Evolutionary conservation across 2,329 filamentous ascomycete species (phyloP).

Genomic region (Aspergillus latus): DNA sequence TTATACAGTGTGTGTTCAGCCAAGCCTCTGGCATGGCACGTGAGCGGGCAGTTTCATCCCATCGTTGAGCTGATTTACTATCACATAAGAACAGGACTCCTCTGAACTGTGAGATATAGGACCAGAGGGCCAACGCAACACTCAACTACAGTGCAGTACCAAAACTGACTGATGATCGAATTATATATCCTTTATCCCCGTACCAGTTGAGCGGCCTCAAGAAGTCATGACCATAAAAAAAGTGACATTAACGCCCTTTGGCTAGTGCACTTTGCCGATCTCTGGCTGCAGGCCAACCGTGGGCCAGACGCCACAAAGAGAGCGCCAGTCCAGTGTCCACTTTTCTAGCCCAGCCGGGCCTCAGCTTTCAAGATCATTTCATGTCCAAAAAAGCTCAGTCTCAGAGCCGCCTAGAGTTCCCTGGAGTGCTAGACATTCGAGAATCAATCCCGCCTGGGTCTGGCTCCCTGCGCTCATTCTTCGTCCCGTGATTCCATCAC

Average conservation of each 20-base stretch:
- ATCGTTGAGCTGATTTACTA: no score
- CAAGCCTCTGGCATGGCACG: not conserved
- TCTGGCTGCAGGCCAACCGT: constrained; percentile 19
- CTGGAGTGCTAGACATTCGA: constrained; percentile 13
- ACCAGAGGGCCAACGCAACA: no score
- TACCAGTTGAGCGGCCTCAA: no score
- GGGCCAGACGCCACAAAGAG: constrained; percentile 28
- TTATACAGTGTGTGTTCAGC: not conserved
- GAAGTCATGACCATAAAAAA: not conserved
- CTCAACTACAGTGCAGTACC: no score
- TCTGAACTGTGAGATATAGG: no score
- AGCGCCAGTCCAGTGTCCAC: constrained; percentile 14
- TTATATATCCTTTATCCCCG: no score
- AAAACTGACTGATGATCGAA: no score
- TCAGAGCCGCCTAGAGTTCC: constrained; percentile 17
- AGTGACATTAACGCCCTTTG: not conserved
- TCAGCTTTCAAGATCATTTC: not conserved
- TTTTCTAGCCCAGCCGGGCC: constrained; percentile 1
- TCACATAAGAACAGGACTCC: no score
- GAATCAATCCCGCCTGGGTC: constrained; percentile 2
- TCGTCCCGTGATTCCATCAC: constrained; percentile 7
- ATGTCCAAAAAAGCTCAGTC: not conserved
- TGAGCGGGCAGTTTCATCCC: no score
- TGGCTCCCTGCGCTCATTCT: not conserved
- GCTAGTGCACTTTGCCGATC: constrained; percentile 23